Percentiles rank a stretch among this genome's conserved stretches.
Evolutionary conservation across 2,329 filamentous ascomycete genomes (phyloP).

Genomic region (Alternaria ethzedia): DNA sequence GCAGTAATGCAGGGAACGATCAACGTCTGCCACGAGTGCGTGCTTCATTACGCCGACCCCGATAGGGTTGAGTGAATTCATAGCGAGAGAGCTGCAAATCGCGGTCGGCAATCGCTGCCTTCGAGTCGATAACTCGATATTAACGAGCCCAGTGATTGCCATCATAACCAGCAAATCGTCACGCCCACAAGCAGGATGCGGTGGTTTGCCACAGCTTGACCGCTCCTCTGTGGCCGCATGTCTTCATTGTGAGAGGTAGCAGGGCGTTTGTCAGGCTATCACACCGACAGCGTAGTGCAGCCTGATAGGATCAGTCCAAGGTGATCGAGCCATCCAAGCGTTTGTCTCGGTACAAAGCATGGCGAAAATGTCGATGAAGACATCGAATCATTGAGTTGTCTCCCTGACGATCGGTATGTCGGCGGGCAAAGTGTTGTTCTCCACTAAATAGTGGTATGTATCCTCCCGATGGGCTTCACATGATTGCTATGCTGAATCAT

Average conservation of each 20-base stretch:
- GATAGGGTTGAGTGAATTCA: not conserved
- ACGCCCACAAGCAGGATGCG: not conserved
- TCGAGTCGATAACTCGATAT: not conserved
- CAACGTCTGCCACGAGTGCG: not conserved
- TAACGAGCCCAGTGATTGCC: not conserved
- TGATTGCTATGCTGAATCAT: too few relatives aligned
- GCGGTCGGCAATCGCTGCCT: not conserved
- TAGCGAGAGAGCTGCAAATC: not conserved
- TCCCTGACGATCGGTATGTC: not conserved
- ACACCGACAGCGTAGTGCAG: not conserved
- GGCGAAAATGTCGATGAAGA: not conserved
- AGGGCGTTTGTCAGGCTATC: not conserved
- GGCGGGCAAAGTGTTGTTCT: not conserved
- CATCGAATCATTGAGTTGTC: not conserved
- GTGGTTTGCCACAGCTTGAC: not conserved
- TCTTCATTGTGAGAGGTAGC: not conserved
- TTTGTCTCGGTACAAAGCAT: not conserved
- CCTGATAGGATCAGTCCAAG: rapidly evolving
- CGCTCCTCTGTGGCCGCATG: not conserved
- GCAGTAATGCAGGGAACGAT: not conserved
- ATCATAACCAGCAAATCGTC: not conserved
- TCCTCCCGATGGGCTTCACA: too few relatives aligned
- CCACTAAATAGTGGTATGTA: too few relatives aligned
- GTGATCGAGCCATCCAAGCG: not conserved
- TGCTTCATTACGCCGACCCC: not conserved